Evolutionary conservation across 257 asterid genomes (phyloP).

Genomic region (Handroanthus guayacan): DNA sequence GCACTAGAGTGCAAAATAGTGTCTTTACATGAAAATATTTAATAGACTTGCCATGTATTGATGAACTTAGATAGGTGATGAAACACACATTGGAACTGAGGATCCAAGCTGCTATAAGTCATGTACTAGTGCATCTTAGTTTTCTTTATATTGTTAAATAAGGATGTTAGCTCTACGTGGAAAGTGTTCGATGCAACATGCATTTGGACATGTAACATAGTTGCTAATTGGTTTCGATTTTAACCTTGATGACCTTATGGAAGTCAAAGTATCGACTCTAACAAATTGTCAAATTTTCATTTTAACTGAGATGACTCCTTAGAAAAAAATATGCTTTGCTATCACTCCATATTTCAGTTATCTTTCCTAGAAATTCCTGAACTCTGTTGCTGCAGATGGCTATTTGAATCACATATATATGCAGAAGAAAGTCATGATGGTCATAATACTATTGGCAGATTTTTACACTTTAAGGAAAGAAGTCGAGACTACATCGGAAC

Average conservation of each 20-base stretch:
- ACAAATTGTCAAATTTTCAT: conserved; percentile 17
- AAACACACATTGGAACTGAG: too few species aligned
- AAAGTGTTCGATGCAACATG: background rate
- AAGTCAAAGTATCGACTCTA: background rate
- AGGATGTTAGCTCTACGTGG: background rate
- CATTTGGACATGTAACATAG: background rate
- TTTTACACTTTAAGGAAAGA: conserved; percentile 86
- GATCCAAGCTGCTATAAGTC: background rate
- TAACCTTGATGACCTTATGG: conserved; percentile 1
- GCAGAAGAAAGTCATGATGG: conserved; percentile 24
- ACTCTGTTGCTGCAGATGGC: background rate
- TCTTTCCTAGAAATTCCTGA: conserved; percentile 10
- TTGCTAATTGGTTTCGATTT: background rate
- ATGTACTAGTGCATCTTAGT: conserved; percentile 10
- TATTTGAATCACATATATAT: background rate
- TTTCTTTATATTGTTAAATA: background rate
- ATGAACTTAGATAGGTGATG: too few species aligned
- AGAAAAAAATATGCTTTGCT: background rate
- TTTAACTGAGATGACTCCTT: background rate
- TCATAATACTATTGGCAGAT: conserved; percentile 57
- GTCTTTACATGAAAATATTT: too few species aligned
- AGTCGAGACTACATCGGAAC: conserved; percentile 67
- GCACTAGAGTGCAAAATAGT: too few species aligned
- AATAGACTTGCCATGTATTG: too few species aligned
- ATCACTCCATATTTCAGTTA: background rate